These are phyloP conservation scores for Saccharomycodes ludwigii DNA, from an alignment of 805 yeast genomes.

Conservation along the genomic window DNA sequence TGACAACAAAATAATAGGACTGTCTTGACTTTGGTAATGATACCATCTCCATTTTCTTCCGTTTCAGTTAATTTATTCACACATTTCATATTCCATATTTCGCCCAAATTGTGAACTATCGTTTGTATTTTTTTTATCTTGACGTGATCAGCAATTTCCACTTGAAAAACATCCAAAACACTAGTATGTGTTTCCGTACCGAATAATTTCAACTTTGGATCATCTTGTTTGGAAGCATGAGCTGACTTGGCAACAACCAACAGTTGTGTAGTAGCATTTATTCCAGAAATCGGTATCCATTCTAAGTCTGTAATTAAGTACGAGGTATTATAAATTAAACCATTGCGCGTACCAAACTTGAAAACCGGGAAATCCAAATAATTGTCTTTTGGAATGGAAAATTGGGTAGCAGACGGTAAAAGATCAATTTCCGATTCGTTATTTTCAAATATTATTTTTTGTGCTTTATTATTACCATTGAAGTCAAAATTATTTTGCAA, in stretches of 20 bases:
- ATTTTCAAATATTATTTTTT: not conserved
- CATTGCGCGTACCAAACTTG: constrained; percentile 21
- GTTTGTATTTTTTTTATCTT: constrained; percentile 21
- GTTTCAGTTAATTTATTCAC: not conserved
- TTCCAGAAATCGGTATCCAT: constrained; percentile 33
- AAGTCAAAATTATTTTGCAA: too few relatives aligned
- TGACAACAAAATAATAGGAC: constrained; percentile 44
- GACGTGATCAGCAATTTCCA: constrained; percentile 18
- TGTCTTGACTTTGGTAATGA: constrained; percentile 10
- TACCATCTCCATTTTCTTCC: constrained; percentile 19
- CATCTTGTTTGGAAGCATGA: constrained; percentile 17
- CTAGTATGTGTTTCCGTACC: constrained; percentile 23
- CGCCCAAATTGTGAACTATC: constrained; percentile 32
- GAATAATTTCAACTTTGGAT: constrained; percentile 17
- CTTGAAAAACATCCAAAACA: constrained; percentile 34
- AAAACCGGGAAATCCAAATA: constrained; percentile 18
- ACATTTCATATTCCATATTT: constrained; percentile 13
- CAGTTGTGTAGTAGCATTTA: constrained; percentile 22
- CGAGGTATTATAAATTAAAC: constrained; percentile 36
- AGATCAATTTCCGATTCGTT: too few relatives aligned
- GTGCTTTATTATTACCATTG: not conserved
- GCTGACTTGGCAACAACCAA: constrained; percentile 41
- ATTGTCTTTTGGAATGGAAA: not conserved
- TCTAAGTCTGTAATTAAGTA: constrained; percentile 38
- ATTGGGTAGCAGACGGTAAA: too few relatives aligned